Evolutionary conservation across 495 filamentous ascomycete genomes (phyloP), one percentile per base, ranked within the genome.

Genomic region (Pseudevernia furfuracea): DNA sequence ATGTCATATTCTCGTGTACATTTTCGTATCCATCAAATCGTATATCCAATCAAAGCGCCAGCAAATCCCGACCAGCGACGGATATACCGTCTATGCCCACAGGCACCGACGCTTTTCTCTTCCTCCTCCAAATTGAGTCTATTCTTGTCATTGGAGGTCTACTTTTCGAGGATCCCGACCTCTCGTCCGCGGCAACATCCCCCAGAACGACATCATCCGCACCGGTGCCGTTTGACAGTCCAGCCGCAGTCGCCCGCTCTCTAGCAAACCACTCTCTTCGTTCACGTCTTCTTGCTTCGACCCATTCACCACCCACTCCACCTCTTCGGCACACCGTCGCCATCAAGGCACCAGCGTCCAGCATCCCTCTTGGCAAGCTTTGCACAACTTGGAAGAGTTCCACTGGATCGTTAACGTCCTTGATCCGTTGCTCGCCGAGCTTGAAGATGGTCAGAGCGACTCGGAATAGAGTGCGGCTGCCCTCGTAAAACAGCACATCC

Each of bases 351-450:
- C 93, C 93, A 62, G 85, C 87, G 74, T 98, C 92, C 56, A 97
- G 66, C 62, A 96, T 76, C 44, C 81, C 79, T 60, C 92, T 81
- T 12, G 94, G 94, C 32, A 96, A 84, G n/a, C 87, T 85, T 73
- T 98, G 94, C 38, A 98, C 90, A 14, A 96, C 85, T 74, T 96
- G 91, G 74, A 96, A 96, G 60, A 96, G 89, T 76, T 98, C 94
- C 90, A 96, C 96, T 7, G 89, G 89, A 72, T 97, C 93, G 57
- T 78, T 81, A 7, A 96, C 87, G 8, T 80, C 83, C 67, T 86
- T 83, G 70, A 98, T 95, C 64, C 93, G 86, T 34, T 78, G 71
- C 74, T 96, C 92, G 66, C 89, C 93, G 3, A 92, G 79, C 73
- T 96, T 96, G 82, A 98, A 96, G 68, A 96, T 87, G 43, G 90